Percentiles rank a stretch among this genome's conserved stretches.
Conservation (phyloP, 441 rosid species). For the Macaranga tanarius region DNA sequence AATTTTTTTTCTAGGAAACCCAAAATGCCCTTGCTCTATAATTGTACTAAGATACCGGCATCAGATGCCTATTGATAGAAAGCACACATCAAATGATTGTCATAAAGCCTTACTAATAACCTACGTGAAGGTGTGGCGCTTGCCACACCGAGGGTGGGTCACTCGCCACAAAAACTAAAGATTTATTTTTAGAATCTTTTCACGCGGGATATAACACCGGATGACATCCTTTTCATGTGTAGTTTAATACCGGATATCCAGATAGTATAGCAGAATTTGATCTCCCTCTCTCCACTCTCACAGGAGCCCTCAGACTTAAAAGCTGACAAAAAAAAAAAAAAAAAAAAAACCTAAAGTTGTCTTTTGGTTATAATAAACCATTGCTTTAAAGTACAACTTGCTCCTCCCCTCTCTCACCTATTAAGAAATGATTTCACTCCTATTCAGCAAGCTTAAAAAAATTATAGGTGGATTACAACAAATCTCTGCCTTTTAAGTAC, state of each 20-base stretch:
- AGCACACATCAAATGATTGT: constrained; percentile 33
- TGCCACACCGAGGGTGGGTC: no score
- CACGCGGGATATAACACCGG: no score
- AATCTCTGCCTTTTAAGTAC: constrained; percentile 31
- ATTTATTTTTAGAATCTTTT: no score
- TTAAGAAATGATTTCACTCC: constrained; percentile 12
- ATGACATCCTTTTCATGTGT: no score
- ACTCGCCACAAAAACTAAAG: no score
- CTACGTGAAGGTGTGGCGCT: no score
- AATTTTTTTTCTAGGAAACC: not conserved
- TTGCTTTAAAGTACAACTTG: constrained; percentile 26
- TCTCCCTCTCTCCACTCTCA: no score
- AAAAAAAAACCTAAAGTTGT: constrained; percentile 7
- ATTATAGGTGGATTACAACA: constrained; percentile 32
- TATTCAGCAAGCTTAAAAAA: constrained; percentile 20
- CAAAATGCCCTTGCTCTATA: constrained; percentile 20
- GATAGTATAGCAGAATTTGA: no score
- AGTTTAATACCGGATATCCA: no score
- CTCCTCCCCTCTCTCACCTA: constrained; percentile 20
- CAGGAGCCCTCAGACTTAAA: no score
- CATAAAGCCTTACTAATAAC: constrained; percentile 25
- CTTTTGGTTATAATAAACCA: constrained; percentile 25
- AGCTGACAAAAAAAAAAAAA: no score
- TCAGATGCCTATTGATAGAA: constrained; percentile 24
- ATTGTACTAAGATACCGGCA: constrained; percentile 21